Evolutionary conservation across 2,329 filamentous ascomycete genomes (phyloP), one percentile per base, ranked within the genome.

Genomic region (Aspergillus spinulosporus): DNA sequence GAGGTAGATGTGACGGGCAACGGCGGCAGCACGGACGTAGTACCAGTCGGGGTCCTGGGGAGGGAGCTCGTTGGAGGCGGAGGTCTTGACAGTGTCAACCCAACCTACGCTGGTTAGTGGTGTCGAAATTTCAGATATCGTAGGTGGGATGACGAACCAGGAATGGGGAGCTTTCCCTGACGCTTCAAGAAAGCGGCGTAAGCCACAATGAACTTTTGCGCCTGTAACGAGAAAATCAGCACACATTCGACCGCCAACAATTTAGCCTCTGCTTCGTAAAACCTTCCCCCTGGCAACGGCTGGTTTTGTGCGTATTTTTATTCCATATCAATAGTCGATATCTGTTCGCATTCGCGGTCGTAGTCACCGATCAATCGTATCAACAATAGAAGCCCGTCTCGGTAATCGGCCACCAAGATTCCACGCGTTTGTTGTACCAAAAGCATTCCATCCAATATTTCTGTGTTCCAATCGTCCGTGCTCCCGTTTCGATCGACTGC

Each of bases 61-160:
- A 74, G 93, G 93, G 72, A 99, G 89, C 85, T 99, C 94, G 82
- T 96, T 96, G 78, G 89, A 89, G 77, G 88, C 85, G 74, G 91
- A 93, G 71, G 93, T 97, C 89, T 99, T 99, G 83, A 97, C 94
- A 75, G 93, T 97, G 79, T 99, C 94, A 79, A 97, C 93, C 93
- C 93, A 97, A 84, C 91, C 92, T 95, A 51, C 42, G 45, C 46
- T 15, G 15, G 44, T 56, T 39, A 44, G 45, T 42, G 34, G 42
- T n/a, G 28, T 43, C 3, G 29, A 21, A 28, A 28, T 48, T 12
- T 32, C 3, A 46, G 1, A 28, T 34, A 11, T 32, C 14, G 6
- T 21, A 21, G 11, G 11, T 26, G n/a, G 42, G 21, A 21, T 59
- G 59, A 82, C 83, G 77, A 75, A 86, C 83, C 84, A 78, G 85